Conservation (phyloP, 2,329 filamentous ascomycete genomes). For the Hypomyces perniciosus region DNA sequence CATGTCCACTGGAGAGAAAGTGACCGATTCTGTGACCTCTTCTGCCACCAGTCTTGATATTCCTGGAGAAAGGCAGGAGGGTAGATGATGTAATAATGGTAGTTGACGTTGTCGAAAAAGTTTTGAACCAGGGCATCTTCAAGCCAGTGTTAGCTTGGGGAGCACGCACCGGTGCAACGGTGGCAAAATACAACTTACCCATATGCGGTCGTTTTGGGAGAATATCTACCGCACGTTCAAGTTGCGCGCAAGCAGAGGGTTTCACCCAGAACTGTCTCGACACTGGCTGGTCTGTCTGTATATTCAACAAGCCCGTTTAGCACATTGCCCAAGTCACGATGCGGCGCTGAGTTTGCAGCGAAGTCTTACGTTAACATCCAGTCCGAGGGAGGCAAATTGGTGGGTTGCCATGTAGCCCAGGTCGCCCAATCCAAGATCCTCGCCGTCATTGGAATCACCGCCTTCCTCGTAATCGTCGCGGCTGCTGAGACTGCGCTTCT, state of each 20-base stretch:
- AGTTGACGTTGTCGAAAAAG: conserved; percentile 27
- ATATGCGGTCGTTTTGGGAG: conserved; percentile 22
- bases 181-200: conserved; percentile 15
- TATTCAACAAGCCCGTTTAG: background rate
- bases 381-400: conserved; percentile 1
- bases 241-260: conserved; percentile 17
- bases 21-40: conserved; percentile 14
- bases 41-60: conserved; percentile 28
- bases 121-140: conserved; percentile 24
- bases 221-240: conserved; percentile 20
- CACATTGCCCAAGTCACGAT: background rate
- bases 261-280: conserved; percentile 16
- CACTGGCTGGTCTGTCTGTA: conserved; percentile 13
- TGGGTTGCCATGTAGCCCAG: background rate
- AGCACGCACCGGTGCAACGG: background rate
- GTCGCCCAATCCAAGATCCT: background rate
- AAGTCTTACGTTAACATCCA: background rate
- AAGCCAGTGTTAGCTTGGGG: background rate
- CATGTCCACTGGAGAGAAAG: conserved; percentile 25
- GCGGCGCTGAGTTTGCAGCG: background rate
- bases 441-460: background rate
- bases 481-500: background rate
- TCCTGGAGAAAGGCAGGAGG: conserved; percentile 23
- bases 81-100: conserved; percentile 29
- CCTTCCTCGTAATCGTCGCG: background rate